These are phyloP conservation scores for Hypoxylon trugodes DNA, from an alignment of 495 filamentous ascomycete genomes.

Conservation along the genomic window DNA sequence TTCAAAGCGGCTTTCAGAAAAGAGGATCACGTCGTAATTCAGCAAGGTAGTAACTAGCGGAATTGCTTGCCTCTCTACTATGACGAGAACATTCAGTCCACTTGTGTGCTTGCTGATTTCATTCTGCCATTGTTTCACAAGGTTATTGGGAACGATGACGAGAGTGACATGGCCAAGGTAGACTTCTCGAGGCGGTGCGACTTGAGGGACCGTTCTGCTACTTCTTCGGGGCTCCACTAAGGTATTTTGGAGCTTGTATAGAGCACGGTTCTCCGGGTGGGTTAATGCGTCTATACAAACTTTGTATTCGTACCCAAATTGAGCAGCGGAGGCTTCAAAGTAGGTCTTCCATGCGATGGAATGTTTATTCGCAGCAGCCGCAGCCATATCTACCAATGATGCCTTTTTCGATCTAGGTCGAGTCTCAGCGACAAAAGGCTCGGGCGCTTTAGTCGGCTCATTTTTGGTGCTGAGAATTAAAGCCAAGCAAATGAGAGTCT, in stretches of 20 bases:
- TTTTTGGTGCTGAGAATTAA: conserved; percentile 82
- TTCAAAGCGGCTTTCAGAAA: conserved; percentile 78
- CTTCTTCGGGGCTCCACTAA: conserved; percentile 51
- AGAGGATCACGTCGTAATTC: conserved; percentile 79
- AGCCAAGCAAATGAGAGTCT: conserved; percentile 87
- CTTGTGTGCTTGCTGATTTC: conserved; percentile 75
- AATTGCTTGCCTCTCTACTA: conserved; percentile 60
- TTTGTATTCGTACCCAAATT: conserved; percentile 50
- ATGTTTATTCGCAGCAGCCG: conserved; percentile 68
- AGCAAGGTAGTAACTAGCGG: conserved; percentile 68
- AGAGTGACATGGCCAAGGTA: conserved; percentile 73
- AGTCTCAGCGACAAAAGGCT: conserved; percentile 60
- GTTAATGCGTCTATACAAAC: conserved; percentile 64
- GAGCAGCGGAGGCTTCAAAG: conserved; percentile 54
- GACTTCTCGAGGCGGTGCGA: conserved; percentile 58
- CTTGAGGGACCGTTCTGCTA: conserved; percentile 43
- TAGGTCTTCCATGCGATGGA: conserved; percentile 73
- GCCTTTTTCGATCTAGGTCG: conserved; percentile 55
- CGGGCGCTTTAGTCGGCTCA: conserved; percentile 63
- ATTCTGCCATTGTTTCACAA: conserved; percentile 73
- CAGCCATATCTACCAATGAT: conserved; percentile 71
- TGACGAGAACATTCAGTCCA: conserved; percentile 68
- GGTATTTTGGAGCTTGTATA: conserved; percentile 49
- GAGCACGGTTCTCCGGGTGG: conserved; percentile 35
- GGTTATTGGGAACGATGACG: conserved; percentile 73